Base-by-base conservation (phyloP, 257 asterid species). In the Gynochthodes officinalis region DNA sequence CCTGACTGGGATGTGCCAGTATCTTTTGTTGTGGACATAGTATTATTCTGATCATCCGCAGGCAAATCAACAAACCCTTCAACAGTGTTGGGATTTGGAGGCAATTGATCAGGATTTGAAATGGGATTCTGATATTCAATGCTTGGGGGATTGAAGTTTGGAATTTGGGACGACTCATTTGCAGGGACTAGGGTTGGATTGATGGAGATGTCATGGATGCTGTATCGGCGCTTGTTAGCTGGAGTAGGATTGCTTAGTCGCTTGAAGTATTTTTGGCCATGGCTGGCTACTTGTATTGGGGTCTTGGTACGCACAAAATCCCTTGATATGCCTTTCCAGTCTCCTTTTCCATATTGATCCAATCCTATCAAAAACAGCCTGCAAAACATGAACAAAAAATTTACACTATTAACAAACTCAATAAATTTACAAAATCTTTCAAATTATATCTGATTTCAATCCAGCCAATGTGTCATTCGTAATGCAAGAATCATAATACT, bases 311-410 rank as follows among this genome's bases (percentile, higher is more conserved):
- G 9, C 1, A 85, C 90, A 37, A 73, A 21, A 18, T 77, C 65
- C 76, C 84, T 77, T 0, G 93, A 84, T 62, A 87, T 87, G 81
- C 83, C 77, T 14, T 81, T 73, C 89, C 87, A 85, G 39, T 87
- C 84, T 0, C 87, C 93, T 72, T 79, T 87, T 1, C 87, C 87
- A 14, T 62, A 79, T n/a, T 27, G 76, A 78, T 82, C 73, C 3
- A 85, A 71, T 55, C 89, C 93, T 74, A 80, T 79, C 9, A 87
- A 74, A 33, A 83, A 85, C 70, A 77, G 11, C 73, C 89, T 87
- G 67, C 50, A 55, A 37, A 2, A 2, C 2, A 37, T 37, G 40
- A 37, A 2, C 40, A 37, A 37, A n/a, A n/a, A n/a, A n/a, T n/a
- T n/a, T n/a, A n/a, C n/a, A n/a, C n/a, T n/a, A n/a, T n/a, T n/a